phyloP scores from a whole-genome alignment of 768 basidiomycete genomes.

The Mycena haematopus region DNA sequence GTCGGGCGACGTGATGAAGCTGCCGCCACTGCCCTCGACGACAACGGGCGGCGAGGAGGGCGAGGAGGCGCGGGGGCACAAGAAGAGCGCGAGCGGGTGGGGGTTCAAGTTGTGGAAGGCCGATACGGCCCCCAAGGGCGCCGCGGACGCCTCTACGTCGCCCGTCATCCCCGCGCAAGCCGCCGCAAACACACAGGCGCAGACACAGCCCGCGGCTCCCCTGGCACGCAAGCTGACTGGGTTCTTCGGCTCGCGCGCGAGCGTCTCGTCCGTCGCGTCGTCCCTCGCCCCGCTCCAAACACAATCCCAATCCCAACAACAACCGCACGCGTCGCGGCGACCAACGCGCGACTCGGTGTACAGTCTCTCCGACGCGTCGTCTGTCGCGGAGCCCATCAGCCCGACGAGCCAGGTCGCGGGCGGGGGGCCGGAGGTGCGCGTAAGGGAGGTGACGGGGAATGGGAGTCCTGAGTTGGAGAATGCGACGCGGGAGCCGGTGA shows the following conservation, averaged over 20 bases:
- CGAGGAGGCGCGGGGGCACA: slow-evolving; percentile 20
- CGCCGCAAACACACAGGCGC: slow-evolving; percentile 29
- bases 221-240: slow-evolving; percentile 73
- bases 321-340: slow-evolving; percentile 17
- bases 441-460: slow-evolving; percentile 36
- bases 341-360: slow-evolving; percentile 49
- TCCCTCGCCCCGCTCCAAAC: slow-evolving; percentile 40
- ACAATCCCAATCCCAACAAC: slow-evolving; percentile 39
- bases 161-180: slow-evolving; percentile 37
- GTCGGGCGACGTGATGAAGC: slow-evolving; percentile 38
- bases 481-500: slow-evolving; percentile 8
- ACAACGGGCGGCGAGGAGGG: slow-evolving; percentile 42
- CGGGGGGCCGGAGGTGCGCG: slow-evolving; percentile 32
- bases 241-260: slow-evolving; percentile 67
- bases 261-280: slow-evolving; percentile 45
- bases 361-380: slow-evolving; percentile 65
- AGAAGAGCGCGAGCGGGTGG: slow-evolving; percentile 45
- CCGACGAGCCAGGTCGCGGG: slow-evolving; percentile 50
- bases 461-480: slow-evolving; percentile 35
- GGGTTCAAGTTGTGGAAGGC: slow-evolving; percentile 77
- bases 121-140: slow-evolving; percentile 39
- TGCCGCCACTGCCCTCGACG: slow-evolving; percentile 50
- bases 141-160: slow-evolving; percentile 37
- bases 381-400: slow-evolving; percentile 63
- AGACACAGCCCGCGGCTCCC: slow-evolving; percentile 42